These are phyloP conservation scores for Boletus insuetus DNA, from an alignment of 768 basidiomycete species.

Conservation along the genomic window DNA sequence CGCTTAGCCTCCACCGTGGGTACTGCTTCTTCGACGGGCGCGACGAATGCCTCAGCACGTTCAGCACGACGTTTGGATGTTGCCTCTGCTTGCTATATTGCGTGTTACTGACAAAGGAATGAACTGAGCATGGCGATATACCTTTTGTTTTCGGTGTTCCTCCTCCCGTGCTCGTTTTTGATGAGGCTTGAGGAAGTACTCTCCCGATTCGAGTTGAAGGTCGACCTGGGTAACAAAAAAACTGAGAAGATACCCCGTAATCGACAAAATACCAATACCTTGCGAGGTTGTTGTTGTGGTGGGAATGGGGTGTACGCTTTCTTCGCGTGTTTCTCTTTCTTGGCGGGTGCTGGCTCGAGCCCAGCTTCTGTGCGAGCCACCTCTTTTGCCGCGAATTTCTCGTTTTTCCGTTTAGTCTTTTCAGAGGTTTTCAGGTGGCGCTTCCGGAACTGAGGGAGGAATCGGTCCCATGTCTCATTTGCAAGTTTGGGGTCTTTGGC, in stretches of 20 bases:
- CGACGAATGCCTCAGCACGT: constrained; percentile 84
- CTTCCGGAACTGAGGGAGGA: constrained; percentile 94
- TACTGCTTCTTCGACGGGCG: constrained; percentile 75
- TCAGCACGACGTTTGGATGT: constrained; percentile 69
- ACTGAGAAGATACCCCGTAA: background rate
- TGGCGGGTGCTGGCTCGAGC: constrained; percentile 38
- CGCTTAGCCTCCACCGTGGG: constrained; percentile 78
- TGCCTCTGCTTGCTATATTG: constrained; percentile 70
- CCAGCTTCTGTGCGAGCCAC: constrained; percentile 69
- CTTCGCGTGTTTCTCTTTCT: constrained; percentile 62
- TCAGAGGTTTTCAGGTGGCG: constrained; percentile 90
- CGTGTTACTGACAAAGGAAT: background rate
- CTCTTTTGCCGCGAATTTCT: constrained; percentile 55
- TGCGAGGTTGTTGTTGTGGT: constrained; percentile 88
- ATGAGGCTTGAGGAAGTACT: constrained; percentile 92
- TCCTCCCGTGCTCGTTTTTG: constrained; percentile 81
- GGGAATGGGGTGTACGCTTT: constrained; percentile 99
- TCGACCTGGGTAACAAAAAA: constrained; percentile 57
- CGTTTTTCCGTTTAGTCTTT: constrained; percentile 90
- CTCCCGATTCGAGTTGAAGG: constrained; percentile 91
- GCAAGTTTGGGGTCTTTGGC: constrained; percentile 97
- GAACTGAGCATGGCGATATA: background rate
- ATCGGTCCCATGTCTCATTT: constrained; percentile 93
- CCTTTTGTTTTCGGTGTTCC: constrained; percentile 70
- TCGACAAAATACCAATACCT: constrained; percentile 46